A percentile compares a stretch with the other conserved stretches of the same genome.
Conservation (phyloP, 1,284 basidiomycete genomes). For the Fomitopsis pinicola region DNA sequence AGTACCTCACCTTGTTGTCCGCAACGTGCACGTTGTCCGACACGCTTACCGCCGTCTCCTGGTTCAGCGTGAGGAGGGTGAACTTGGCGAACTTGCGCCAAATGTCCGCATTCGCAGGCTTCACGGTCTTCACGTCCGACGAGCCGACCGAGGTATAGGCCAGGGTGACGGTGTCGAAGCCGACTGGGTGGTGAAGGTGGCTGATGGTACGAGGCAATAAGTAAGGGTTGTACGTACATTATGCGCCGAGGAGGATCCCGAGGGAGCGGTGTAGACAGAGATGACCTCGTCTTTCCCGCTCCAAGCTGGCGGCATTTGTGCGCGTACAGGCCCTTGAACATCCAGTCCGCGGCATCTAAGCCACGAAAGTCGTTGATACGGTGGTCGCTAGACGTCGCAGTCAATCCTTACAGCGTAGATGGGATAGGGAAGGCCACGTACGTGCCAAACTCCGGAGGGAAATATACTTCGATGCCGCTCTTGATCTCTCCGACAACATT, state of each 20-base stretch:
- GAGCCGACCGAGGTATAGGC: slow-evolving; percentile 21
- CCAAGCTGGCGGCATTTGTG: slow-evolving; percentile 14
- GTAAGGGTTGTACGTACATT: slow-evolving; percentile 4
- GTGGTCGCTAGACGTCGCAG: slow-evolving; percentile 19
- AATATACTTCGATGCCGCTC: slow-evolving; percentile 24
- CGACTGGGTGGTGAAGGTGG: slow-evolving; percentile 14
- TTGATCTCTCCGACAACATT: slow-evolving; percentile 18
- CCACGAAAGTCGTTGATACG: slow-evolving; percentile 25
- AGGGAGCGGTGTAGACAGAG: slow-evolving; percentile 24
- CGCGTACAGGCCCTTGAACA: slow-evolving; percentile 19
- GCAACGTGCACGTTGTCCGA: slow-evolving; percentile 22
- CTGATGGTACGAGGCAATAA: not conserved
- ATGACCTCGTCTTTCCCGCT: slow-evolving; percentile 22
- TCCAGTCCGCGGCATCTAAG: slow-evolving; percentile 22
- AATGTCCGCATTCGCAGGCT: slow-evolving; percentile 22
- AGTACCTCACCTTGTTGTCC: slow-evolving; percentile 12
- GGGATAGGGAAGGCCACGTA: not conserved
- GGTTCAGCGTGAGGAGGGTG: slow-evolving; percentile 21
- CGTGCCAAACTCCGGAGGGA: slow-evolving; percentile 28
- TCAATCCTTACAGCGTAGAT: not conserved
- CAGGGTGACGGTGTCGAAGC: slow-evolving; percentile 21
- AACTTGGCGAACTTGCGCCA: slow-evolving; percentile 24
- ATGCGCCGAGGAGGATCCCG: slow-evolving; percentile 11
- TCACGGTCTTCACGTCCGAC: slow-evolving; percentile 12
- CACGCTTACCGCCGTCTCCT: slow-evolving; percentile 14